Evolutionary conservation across 345 rosid genomes (phyloP), one percentile per base, ranked within the genome.

Genomic region (Corchorus olitorius): DNA sequence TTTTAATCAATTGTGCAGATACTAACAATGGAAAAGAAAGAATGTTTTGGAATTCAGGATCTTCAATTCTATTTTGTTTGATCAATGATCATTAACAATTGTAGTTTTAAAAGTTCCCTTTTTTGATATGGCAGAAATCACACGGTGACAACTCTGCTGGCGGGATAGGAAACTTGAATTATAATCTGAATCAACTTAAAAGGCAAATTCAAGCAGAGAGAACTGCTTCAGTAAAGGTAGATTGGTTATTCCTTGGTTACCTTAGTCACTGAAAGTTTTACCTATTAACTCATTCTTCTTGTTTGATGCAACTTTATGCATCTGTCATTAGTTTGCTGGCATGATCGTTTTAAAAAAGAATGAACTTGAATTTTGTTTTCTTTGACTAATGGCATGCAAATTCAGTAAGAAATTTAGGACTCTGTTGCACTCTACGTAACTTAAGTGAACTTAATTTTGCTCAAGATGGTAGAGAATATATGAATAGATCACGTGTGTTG

Each of bases 121-220:
- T 15, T 52, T 64, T 79, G 49, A 53, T 76, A 8, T 65, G 72
- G 74, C 83, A 86, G 91, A 90, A 89, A 77, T 86, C 81, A 63
- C 72, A 76, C 72, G 94, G 87, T 73, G 97, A 91, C 63, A 81
- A 77, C 76, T 83, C 81, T 11, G 75, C 19, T 74, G 89, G 75
- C 45, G 83, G 81, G 50, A 62, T 82, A 55, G 93, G 84, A 74
- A 90, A 88, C 82, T 88, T 95, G 80, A 75, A 84, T n/a, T 63
- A 79, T 61, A 92, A 84, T 82, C 77, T 95, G 81, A 85, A 76
- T 87, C 92, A 88, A 84, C 97, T 95, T 72, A 87, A 82, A 78
- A 87, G 50, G 90, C 85, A 92, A 85, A 91, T 93, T 84, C 97
- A 95, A 77, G 88, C 84, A 20, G 93, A 93, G 66, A 87, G 99